Percentiles rank a stretch among this genome's conserved stretches.
phyloP scores from a whole-genome alignment of 257 asterid genomes.

The Forsythia viridissima region DNA sequence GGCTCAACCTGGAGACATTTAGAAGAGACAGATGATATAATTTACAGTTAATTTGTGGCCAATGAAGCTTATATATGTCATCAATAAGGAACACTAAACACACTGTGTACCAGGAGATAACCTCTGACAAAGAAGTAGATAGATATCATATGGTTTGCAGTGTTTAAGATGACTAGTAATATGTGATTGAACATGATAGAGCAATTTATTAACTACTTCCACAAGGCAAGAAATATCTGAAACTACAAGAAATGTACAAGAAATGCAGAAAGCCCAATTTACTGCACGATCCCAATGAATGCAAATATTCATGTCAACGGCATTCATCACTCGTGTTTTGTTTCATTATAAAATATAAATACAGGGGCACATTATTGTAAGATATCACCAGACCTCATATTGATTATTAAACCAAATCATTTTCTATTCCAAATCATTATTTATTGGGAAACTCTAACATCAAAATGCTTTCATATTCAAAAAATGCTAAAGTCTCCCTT shows the following conservation, averaged over 20 bases:
- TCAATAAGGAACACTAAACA: background rate
- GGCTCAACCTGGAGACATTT: conserved; percentile 71
- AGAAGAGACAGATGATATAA: background rate
- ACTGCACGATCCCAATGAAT: background rate
- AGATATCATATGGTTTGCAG: conserved; percentile 12
- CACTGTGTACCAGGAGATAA: background rate
- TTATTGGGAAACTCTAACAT: background rate
- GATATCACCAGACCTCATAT: background rate
- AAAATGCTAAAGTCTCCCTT: background rate
- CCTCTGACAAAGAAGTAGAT: background rate
- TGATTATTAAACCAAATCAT: background rate
- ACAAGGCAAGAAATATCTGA: conserved; percentile 2
- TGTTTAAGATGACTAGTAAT: background rate
- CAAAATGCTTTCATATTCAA: background rate
- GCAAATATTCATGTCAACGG: background rate
- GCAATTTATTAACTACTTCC: background rate
- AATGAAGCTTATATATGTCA: conserved; percentile 10
- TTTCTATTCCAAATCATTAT: background rate
- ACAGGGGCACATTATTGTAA: background rate
- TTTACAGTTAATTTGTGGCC: background rate
- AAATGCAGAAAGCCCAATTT: conserved; percentile 1
- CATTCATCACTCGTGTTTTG: background rate
- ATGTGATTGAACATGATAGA: background rate
- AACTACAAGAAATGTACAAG: background rate
- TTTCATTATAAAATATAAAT: background rate